phyloP scores from a whole-genome alignment of 208 protist genomes.

The Strigomonas culicis region DNA sequence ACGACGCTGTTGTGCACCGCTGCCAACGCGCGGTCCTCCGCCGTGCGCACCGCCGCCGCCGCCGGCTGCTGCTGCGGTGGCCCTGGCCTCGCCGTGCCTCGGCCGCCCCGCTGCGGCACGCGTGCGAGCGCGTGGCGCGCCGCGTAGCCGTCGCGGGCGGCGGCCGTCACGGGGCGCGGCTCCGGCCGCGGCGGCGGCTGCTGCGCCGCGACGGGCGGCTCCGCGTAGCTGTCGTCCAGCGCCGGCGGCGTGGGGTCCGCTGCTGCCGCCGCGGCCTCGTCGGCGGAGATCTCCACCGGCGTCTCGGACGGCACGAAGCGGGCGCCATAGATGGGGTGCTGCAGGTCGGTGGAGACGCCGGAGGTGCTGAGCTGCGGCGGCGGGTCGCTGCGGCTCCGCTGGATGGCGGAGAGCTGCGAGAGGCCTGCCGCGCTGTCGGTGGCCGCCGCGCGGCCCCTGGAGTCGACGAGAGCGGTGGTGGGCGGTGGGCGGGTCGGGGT shows the following conservation, averaged over 20 bases:
- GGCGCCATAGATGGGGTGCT: too few relatives aligned
- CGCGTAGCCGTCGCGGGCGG: neutral
- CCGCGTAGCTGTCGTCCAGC: constrained; percentile 1
- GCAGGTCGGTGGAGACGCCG: too few relatives aligned
- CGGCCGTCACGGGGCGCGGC: neutral
- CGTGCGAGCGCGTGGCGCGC: neutral
- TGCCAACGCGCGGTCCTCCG: constrained; percentile 18
- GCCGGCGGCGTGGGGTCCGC: neutral
- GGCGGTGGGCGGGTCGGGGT: neutral
- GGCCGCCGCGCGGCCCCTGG: too few relatives aligned
- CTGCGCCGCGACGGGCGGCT: neutral
- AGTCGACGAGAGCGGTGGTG: neutral
- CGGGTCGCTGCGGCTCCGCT: too few relatives aligned
- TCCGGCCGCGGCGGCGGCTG: neutral
- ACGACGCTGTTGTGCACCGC: constrained; percentile 62
- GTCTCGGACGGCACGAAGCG: too few relatives aligned
- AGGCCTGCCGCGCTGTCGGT: too few relatives aligned
- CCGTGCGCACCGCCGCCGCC: constrained; percentile 8
- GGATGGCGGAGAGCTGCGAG: too few relatives aligned
- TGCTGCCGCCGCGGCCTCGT: too few relatives aligned
- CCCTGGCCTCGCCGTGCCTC: neutral
- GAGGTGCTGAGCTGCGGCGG: too few relatives aligned
- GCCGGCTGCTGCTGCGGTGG: neutral
- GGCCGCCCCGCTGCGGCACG: neutral
- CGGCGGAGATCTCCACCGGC: too few relatives aligned